These are phyloP conservation scores for Pythium sukuiense DNA, from an alignment of 352 stramenopile genomes.

Conservation along the genomic window DNA sequence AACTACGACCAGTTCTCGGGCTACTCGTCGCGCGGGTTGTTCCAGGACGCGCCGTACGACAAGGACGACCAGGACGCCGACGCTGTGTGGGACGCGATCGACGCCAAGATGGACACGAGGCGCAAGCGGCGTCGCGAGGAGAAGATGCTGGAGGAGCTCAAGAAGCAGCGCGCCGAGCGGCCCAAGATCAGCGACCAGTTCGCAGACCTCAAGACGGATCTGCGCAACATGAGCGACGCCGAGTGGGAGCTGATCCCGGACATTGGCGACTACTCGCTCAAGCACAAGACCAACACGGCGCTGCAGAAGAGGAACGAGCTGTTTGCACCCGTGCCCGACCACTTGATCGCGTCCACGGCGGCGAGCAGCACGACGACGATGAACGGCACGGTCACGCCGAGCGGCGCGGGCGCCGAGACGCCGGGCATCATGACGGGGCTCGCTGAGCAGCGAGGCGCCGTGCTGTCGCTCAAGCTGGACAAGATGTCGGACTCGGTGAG, in stretches of 20 bases:
- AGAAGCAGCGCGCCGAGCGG: conserved; percentile 81
- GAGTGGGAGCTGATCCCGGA: conserved; percentile 97
- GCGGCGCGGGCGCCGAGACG: conserved; percentile 42
- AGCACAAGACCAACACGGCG: conserved; percentile 89
- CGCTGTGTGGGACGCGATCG: conserved; percentile 94
- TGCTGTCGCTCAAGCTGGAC: conserved; percentile 95
- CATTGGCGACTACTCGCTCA: conserved; percentile 95
- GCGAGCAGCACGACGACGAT: conserved; percentile 26
- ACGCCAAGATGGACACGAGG: conserved; percentile 94
- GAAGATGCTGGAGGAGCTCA: conserved; percentile 81
- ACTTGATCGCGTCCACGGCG: conserved; percentile 76
- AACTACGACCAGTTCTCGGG: conserved; percentile 93
- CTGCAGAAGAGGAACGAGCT: conserved; percentile 92
- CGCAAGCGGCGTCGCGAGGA: conserved; percentile 90
- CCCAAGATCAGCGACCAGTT: conserved; percentile 98
- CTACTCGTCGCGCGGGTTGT: conserved; percentile 83
- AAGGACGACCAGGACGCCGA: conserved; percentile 97
- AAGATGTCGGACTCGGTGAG: conserved; percentile 96
- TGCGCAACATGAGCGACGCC: conserved; percentile 90
- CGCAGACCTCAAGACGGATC: conserved; percentile 94
- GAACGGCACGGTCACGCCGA: conserved; percentile 59
- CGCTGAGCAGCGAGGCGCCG: conserved; percentile 90
- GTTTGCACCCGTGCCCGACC: conserved; percentile 95
- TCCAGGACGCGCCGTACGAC: conserved; percentile 94
- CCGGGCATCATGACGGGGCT: conserved; percentile 76